These are phyloP conservation scores for Salix purpurea DNA, from an alignment of 345 rosid genomes.

Conservation along the genomic window DNA sequence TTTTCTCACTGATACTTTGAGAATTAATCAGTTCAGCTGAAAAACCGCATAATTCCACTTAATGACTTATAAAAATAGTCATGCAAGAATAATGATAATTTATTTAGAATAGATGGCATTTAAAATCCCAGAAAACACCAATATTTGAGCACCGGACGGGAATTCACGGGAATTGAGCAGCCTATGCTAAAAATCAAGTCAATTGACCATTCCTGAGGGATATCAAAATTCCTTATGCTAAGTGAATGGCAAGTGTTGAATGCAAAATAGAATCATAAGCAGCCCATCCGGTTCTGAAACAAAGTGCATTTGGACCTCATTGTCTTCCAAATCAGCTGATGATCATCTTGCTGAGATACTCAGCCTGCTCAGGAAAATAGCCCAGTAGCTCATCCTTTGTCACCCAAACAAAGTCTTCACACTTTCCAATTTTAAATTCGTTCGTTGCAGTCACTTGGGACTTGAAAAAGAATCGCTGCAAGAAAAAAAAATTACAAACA, in stretches of 20 bases:
- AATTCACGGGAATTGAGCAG: no score
- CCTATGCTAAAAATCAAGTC: not conserved
- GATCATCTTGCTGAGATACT: constrained; percentile 75
- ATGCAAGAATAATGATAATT: not conserved
- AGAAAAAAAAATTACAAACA: not conserved
- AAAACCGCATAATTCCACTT: no score
- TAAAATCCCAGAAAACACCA: not conserved
- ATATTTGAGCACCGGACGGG: not conserved
- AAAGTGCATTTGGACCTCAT: not conserved
- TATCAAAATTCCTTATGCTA: not conserved
- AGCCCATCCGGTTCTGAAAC: not conserved
- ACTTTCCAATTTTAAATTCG: constrained; percentile 58
- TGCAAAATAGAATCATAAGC: not conserved
- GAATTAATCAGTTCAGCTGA: no score
- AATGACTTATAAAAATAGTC: not conserved
- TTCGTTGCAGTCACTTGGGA: constrained; percentile 80
- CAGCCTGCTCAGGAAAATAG: constrained; percentile 74
- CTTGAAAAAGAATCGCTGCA: constrained; percentile 86
- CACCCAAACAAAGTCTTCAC: constrained; percentile 82
- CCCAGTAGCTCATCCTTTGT: constrained; percentile 88
- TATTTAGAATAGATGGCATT: not conserved
- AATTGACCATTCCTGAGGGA: not conserved
- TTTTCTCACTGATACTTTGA: not conserved
- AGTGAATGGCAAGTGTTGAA: not conserved
- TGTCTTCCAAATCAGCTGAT: constrained; percentile 47